Evolutionary conservation across 495 filamentous ascomycete species (phyloP), one percentile per base, ranked within the genome.

Genomic region (Paragyromitra xinjiangensis): DNA sequence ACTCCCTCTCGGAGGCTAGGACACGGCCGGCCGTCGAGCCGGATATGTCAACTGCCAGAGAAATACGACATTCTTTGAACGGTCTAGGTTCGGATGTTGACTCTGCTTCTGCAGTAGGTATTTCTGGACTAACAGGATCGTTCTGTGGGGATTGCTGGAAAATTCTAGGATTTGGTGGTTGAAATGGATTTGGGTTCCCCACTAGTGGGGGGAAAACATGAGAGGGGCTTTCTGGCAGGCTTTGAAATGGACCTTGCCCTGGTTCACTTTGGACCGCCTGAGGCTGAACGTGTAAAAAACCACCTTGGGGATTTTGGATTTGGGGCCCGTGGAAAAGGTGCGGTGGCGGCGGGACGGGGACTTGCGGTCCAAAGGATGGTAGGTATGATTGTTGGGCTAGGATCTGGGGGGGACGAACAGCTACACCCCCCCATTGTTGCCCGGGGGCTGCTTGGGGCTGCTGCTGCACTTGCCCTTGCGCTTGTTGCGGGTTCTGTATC

Each of bases 21-120:
- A 80, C 58, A 8, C 69, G 67, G 26, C 80, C 80, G 4, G 72
- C 55, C 1, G 80, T 81, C 3, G 80, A 82, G 9, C 74, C 74
- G 3, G 80, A 82, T 48, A 80, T 80, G 19, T 81, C 80, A 58
- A 81, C 73, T 16, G 69, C 80, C 0, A 82, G 42, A 9, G 77
- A 40, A 24, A 82, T 70, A 24, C 64, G 75, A 24, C 62, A 84
- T 81, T 84, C 82, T 71, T 50, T 16, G 68, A 75, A 82, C 45
- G 55, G 78, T 7, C 39, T 48, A 1, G 50, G 16, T 2, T 11
- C 44, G 6, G 50, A 2, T 1, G 4, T 16, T 61, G 53, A 16
- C 37, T 3, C 67, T 8, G 12, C 40, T 37, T 61, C 67, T n/a
- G 39, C 19, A 8, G 37, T 34, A 5, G 11, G 16, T 7, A 14